Conservation (phyloP, 768 basidiomycete genomes). For the Lentinula boryana region DNA sequence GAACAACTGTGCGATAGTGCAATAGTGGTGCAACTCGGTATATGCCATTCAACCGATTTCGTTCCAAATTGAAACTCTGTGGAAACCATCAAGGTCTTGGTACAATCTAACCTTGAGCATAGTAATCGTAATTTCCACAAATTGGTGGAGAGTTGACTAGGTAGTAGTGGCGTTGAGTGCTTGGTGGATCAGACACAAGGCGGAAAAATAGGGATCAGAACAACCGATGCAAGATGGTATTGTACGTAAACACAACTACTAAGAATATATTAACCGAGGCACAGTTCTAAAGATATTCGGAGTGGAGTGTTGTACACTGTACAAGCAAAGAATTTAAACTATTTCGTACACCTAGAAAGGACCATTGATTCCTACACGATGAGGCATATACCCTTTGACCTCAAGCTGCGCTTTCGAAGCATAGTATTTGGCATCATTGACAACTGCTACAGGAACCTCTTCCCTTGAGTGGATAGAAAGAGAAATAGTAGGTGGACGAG, state of each 20-base stretch:
- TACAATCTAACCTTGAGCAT: too few relatives aligned
- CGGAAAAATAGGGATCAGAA: background rate
- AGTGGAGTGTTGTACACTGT: background rate
- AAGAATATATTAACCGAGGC: too few relatives aligned
- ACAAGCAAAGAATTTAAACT: background rate
- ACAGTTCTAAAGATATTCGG: too few relatives aligned
- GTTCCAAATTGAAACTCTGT: background rate
- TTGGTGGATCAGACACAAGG: background rate
- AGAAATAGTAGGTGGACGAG: background rate
- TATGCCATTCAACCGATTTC: background rate
- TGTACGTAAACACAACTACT: too few relatives aligned
- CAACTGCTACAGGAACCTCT: background rate
- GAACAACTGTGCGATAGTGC: too few relatives aligned
- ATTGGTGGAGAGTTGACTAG: too few relatives aligned
- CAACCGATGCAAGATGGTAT: background rate
- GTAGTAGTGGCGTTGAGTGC: too few relatives aligned
- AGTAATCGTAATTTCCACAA: too few relatives aligned
- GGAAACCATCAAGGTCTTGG: too few relatives aligned
- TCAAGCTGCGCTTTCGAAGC: background rate
- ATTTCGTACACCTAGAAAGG: background rate
- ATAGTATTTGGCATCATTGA: background rate
- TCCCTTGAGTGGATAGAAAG: constrained; percentile 1
- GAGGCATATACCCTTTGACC: background rate
- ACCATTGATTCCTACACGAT: background rate
- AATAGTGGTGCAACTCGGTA: background rate